Conservation (phyloP, 2,329 filamentous ascomycete species). For the Penicillium occitanis region DNA sequence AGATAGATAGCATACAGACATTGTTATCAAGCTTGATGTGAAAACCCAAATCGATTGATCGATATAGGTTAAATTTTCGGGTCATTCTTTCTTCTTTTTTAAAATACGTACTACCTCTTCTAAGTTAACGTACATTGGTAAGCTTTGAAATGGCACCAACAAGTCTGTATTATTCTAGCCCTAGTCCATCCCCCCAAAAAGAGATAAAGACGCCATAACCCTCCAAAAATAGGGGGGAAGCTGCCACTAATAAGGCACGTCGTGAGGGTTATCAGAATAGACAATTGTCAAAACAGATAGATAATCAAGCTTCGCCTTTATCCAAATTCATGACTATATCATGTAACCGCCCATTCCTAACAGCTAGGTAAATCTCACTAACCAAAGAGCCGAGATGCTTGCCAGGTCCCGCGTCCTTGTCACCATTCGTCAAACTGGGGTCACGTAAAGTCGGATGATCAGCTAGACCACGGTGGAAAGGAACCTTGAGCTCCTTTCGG, state of each 20-base stretch:
- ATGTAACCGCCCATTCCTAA: constrained; percentile 26
- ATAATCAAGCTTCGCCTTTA: background rate
- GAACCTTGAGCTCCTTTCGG: constrained; percentile 35
- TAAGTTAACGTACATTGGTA: no score
- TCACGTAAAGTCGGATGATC: constrained; percentile 30
- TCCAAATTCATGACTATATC: constrained; percentile 18
- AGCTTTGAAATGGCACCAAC: no score
- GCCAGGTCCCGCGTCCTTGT: constrained; percentile 13
- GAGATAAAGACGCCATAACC: background rate
- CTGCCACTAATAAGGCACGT: background rate
- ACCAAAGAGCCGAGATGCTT: constrained; percentile 29
- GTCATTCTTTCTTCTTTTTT: background rate
- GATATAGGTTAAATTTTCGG: background rate
- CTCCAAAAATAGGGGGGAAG: background rate
- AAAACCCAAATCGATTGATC: background rate
- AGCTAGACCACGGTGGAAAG: constrained; percentile 33
- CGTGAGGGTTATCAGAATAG: background rate
- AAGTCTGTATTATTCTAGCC: background rate
- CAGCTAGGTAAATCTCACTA: constrained; percentile 29
- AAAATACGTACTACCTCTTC: no score
- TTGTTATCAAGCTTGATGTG: background rate
- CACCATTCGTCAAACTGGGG: constrained; percentile 1
- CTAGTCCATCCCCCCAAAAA: background rate
- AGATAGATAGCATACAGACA: background rate
- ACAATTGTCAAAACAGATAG: background rate